phyloP scores from a whole-genome alignment of 495 filamentous ascomycete species.

The Tuber calosporum region DNA sequence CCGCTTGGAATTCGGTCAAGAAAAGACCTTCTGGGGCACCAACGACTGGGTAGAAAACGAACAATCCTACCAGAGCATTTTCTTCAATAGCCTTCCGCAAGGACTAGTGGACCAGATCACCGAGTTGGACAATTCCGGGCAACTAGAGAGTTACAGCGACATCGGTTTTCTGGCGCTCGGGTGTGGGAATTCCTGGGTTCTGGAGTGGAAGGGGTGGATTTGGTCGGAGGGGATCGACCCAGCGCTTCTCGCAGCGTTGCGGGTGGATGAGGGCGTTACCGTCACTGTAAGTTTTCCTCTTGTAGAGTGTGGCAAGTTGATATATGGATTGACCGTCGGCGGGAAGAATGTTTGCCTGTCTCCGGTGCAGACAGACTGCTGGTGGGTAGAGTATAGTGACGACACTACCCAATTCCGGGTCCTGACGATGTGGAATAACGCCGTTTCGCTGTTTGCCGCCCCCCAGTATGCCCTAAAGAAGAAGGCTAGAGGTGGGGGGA shows the following conservation, averaged over 20 bases:
- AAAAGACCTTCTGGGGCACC: conserved; percentile 19
- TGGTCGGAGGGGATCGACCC: conserved; percentile 27
- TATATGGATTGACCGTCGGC: background rate
- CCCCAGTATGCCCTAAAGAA: conserved; percentile 20
- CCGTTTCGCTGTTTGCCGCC: conserved; percentile 2
- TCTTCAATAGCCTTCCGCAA: conserved; percentile 18
- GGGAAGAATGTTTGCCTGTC: conserved; percentile 27
- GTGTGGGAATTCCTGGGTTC: conserved; percentile 20
- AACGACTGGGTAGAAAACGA: conserved; percentile 22
- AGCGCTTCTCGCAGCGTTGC: conserved; percentile 17
- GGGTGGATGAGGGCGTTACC: conserved; percentile 8
- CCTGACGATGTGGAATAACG: background rate
- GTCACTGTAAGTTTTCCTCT: conserved; percentile 15
- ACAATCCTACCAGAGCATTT: conserved; percentile 22
- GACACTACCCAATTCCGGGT: conserved; percentile 2
- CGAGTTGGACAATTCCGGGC: conserved; percentile 11
- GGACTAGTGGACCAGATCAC: conserved; percentile 23
- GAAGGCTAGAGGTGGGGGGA: background rate
- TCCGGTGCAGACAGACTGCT: conserved; percentile 15
- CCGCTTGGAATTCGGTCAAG: conserved; percentile 21
- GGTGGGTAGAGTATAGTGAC: conserved; percentile 20
- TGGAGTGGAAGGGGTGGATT: conserved; percentile 28
- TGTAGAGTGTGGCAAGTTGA: background rate
- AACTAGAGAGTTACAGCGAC: conserved; percentile 17
- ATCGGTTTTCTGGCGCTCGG: conserved; percentile 23